These are phyloP conservation scores for Candida freyschussii DNA, from an alignment of 1,139 yeast genomes.

Conservation along the genomic window DNA sequence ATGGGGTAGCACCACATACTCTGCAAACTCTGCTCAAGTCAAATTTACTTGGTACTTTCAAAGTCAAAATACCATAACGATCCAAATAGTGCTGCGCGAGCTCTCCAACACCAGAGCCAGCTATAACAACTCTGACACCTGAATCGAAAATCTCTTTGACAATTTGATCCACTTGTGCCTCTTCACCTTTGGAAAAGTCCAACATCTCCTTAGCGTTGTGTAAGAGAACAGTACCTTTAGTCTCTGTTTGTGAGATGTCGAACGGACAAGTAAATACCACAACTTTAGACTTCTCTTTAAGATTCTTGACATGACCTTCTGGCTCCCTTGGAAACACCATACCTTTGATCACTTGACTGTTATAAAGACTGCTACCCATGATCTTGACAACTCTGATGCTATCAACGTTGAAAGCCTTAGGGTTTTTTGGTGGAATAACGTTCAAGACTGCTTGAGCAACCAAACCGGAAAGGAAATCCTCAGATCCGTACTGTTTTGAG, in stretches of 20 bases:
- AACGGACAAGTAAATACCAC: constrained; percentile 92
- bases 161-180: constrained; percentile 82
- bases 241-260: constrained; percentile 92
- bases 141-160: constrained; percentile 79
- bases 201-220: constrained; percentile 97
- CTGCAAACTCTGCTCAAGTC: constrained; percentile 91
- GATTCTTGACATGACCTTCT: constrained; percentile 76
- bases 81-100: constrained; percentile 89
- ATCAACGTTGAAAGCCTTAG: constrained; percentile 71
- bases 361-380: constrained; percentile 80
- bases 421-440: constrained; percentile 58
- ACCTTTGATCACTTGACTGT: constrained; percentile 83
- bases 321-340: constrained; percentile 99
- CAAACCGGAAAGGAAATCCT: constrained; percentile 67
- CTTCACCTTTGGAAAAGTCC: constrained; percentile 94
- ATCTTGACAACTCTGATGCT: constrained; percentile 92
- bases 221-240: constrained; percentile 92
- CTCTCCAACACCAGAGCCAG: constrained; percentile 92
- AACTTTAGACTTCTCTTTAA: constrained; percentile 64
- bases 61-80: constrained; percentile 76
- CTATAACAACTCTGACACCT: constrained; percentile 83
- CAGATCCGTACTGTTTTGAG: constrained; percentile 90
- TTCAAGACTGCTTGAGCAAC: constrained; percentile 84
- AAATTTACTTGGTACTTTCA: constrained; percentile 89
- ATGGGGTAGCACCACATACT: constrained; percentile 96